These are phyloP conservation scores for Plenodomus tracheiphilus DNA, from an alignment of 2,329 filamentous ascomycete species.

Conservation along the genomic window DNA sequence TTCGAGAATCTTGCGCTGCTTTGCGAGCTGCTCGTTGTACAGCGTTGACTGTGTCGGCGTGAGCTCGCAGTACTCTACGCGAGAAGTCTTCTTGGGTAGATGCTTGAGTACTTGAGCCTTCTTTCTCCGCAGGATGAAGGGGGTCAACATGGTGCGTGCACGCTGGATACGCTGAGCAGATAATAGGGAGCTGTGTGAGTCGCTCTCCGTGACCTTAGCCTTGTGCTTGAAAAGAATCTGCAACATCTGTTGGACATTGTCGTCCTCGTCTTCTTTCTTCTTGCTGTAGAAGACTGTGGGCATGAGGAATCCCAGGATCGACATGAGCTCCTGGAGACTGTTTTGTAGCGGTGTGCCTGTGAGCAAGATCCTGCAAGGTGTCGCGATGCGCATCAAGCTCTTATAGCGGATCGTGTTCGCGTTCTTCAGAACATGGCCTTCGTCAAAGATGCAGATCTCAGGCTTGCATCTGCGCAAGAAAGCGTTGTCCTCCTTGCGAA, in stretches of 20 bases:
- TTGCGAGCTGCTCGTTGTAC: conserved; percentile 71
- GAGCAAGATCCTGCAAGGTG: conserved; percentile 83
- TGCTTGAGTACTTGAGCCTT: conserved; percentile 88
- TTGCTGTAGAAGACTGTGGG: conserved; percentile 74
- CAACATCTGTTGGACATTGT: conserved; percentile 73
- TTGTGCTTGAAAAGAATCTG: conserved; percentile 89
- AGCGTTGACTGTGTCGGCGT: conserved; percentile 71
- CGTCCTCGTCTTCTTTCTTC: conserved; percentile 52
- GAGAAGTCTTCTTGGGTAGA: conserved; percentile 76
- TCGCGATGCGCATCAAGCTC: conserved; percentile 74
- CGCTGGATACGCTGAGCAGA: conserved; percentile 85
- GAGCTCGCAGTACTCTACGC: conserved; percentile 81
- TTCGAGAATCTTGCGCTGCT: conserved; percentile 63
- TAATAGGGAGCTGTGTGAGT: conserved; percentile 73
- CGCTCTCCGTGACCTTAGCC: conserved; percentile 76
- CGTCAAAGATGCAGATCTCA: conserved; percentile 77
- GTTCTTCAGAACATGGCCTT: conserved; percentile 93
- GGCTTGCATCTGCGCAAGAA: conserved; percentile 64
- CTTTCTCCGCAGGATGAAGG: conserved; percentile 90
- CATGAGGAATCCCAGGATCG: conserved; percentile 91
- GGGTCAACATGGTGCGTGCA: conserved; percentile 88
- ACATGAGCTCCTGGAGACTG: conserved; percentile 88
- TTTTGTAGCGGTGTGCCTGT: conserved; percentile 93
- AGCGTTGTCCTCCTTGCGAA: conserved; percentile 61
- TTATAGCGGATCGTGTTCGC: conserved; percentile 79